Base-by-base conservation (phyloP, 2,329 filamentous ascomycete genomes). In the Curvularia verruculosa region DNA sequence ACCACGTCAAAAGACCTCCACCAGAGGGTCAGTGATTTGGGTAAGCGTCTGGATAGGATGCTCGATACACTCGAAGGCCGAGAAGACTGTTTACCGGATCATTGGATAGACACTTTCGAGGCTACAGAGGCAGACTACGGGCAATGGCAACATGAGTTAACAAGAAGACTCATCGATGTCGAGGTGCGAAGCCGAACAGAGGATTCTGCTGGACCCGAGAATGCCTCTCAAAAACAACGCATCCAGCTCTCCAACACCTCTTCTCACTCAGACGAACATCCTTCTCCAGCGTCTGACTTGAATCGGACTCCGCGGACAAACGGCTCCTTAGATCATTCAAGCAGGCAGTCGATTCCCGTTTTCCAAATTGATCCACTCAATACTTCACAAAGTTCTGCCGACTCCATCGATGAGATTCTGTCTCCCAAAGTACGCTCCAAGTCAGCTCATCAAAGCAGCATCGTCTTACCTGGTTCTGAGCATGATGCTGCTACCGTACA, bases 41-140 rank as follows among this genome's bases (percentile, higher is more conserved):
- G 91, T 0, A 84, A 84, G 46, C 84, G 87, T 37, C 82, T 98
- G 59, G 95, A 99, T 74, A 85, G 83, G 49, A 92, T 97, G 84
- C 83, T 99, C 13, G 93, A 99, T 75, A 84, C 86, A 29, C 82
- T 98, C 2, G 95, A 98, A 75, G 93, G 92, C 1, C 83, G 87
- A 52, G 83, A 89, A 41, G 95, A 99, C 69, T 91, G 89, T 0
- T 80, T 99, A 9, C 95, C 95, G 0, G 90, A 96, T 39, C 75
- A 80, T 26, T 99, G 94, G 95, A 86, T 98, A 54, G 91, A 96
- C 67, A 84, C 88, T 4, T 89, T 98, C 78, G 95, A 98, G 74
- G 77, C 79, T 0, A 81, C 96, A 4, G 95, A 99, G 74, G 81
- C 83, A 10, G 85, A 88, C 28, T 96, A 94, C 75, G 85, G 87